phyloP scores from a whole-genome alignment of 768 basidiomycete species.

The Suillus discolor region DNA sequence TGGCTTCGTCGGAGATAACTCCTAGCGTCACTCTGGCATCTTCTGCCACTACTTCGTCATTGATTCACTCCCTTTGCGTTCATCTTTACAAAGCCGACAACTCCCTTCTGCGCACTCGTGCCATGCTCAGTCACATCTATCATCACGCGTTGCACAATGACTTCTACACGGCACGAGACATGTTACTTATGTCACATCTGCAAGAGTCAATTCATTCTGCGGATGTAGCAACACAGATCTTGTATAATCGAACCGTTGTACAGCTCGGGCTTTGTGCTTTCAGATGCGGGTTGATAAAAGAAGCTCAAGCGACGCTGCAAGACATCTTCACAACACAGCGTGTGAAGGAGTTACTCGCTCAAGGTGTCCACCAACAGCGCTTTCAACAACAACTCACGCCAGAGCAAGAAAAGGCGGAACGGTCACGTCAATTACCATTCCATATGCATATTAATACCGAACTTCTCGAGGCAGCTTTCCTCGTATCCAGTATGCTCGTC shows the following conservation, averaged over 20 bases:
- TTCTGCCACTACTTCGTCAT: constrained; percentile 61
- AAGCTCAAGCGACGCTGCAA: constrained; percentile 88
- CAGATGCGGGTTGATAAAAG: constrained; percentile 91
- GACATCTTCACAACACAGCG: constrained; percentile 97
- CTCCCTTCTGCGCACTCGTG: constrained; percentile 90
- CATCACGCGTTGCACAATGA: constrained; percentile 96
- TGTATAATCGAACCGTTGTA: constrained; percentile 97
- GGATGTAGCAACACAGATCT: constrained; percentile 95
- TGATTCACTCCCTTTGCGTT: constrained; percentile 88
- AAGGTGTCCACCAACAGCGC: constrained; percentile 92
- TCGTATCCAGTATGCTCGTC: constrained; percentile 98
- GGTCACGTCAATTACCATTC: constrained; percentile 95
- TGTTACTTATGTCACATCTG: constrained; percentile 98
- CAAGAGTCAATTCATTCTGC: constrained; percentile 96
- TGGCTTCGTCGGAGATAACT: constrained; percentile 56
- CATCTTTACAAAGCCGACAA: constrained; percentile 92
- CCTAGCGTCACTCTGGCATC: constrained; percentile 62
- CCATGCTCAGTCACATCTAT: constrained; percentile 97
- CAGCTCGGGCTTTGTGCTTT: constrained; percentile 98
- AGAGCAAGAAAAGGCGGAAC: constrained; percentile 97
- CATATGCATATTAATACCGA: constrained; percentile 99
- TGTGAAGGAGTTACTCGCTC: constrained; percentile 95
- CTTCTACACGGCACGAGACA: constrained; percentile 95
- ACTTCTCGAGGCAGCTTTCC: constrained; percentile 94
- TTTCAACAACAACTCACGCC: constrained; percentile 80